Evolutionary conservation across 345 rosid genomes (phyloP).

Genomic region (Pugionium dolabratum): DNA sequence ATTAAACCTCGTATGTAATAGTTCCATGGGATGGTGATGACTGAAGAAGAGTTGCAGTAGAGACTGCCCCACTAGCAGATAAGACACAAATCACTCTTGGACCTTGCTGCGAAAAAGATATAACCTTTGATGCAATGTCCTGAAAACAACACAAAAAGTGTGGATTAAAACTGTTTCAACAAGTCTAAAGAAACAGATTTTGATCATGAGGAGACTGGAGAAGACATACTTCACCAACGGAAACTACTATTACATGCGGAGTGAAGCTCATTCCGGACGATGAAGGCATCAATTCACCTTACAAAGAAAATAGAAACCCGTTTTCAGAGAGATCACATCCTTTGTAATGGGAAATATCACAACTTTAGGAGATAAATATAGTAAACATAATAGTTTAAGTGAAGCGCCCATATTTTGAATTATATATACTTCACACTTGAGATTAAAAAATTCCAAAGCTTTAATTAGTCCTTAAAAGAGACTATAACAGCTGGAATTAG

Average conservation of each 20-base stretch:
- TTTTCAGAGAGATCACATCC: conserved; percentile 1
- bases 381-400: background rate
- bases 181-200: conserved; percentile 4
- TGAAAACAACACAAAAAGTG: conserved; percentile 16
- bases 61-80: conserved; percentile 91
- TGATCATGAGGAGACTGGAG: background rate
- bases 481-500: conserved; percentile 18
- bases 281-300: conserved; percentile 43
- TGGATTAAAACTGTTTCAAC: background rate
- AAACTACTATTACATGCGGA: conserved; percentile 72
- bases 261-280: conserved; percentile 84
- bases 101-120: conserved; percentile 82
- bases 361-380: background rate
- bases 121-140: conserved; percentile 60
- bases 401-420: conserved; percentile 15
- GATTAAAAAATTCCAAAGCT: conserved; percentile 30
- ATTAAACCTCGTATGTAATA: conserved; percentile 77
- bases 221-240: conserved; percentile 66
- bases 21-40: conserved; percentile 77
- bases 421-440: background rate
- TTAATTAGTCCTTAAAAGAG: conserved; percentile 16
- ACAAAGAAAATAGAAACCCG: background rate
- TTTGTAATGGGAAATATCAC: background rate
- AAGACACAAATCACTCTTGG: conserved; percentile 83
- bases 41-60: conserved; percentile 83